These are phyloP conservation scores for Passiflora organensis DNA, from an alignment of 345 rosid species.

Conservation along the genomic window DNA sequence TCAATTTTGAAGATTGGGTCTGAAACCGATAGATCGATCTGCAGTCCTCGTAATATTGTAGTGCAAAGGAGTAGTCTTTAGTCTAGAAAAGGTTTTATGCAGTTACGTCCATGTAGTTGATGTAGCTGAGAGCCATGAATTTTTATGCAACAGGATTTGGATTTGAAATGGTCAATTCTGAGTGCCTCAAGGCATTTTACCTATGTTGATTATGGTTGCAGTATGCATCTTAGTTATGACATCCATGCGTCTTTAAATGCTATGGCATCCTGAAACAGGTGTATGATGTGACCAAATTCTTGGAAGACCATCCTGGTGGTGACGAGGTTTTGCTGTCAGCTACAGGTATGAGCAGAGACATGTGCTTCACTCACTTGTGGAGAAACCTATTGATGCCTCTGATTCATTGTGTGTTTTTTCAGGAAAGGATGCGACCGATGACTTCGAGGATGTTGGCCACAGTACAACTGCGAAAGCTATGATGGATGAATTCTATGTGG, in stretches of 20 bases:
- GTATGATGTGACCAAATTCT: slow-evolving; percentile 22
- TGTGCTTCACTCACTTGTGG: not conserved
- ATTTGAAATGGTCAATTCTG: not conserved
- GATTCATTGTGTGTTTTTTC: not conserved
- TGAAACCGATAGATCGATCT: too few relatives aligned
- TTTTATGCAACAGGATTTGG: not conserved
- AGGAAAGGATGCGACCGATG: slow-evolving; percentile 95
- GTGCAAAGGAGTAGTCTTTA: too few relatives aligned
- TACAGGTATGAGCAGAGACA: slow-evolving; percentile 15
- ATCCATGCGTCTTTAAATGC: not conserved
- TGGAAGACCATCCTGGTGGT: slow-evolving; percentile 33
- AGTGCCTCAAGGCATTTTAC: not conserved
- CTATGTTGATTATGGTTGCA: not conserved
- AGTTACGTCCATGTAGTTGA: too few relatives aligned
- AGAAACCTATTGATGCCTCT: not conserved
- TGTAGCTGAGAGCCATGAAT: too few relatives aligned
- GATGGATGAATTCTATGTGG: slow-evolving; percentile 77
- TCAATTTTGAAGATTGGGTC: too few relatives aligned
- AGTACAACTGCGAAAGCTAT: slow-evolving; percentile 73
- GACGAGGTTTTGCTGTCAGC: slow-evolving; percentile 27
- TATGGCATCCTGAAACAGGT: slow-evolving; percentile 11
- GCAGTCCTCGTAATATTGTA: too few relatives aligned
- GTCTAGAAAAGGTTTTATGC: too few relatives aligned
- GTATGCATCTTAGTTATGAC: not conserved
- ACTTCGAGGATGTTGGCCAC: slow-evolving; percentile 94